Evolutionary conservation across 2,329 filamentous ascomycete species (phyloP).

Genomic region (Epichloe uncinata): DNA sequence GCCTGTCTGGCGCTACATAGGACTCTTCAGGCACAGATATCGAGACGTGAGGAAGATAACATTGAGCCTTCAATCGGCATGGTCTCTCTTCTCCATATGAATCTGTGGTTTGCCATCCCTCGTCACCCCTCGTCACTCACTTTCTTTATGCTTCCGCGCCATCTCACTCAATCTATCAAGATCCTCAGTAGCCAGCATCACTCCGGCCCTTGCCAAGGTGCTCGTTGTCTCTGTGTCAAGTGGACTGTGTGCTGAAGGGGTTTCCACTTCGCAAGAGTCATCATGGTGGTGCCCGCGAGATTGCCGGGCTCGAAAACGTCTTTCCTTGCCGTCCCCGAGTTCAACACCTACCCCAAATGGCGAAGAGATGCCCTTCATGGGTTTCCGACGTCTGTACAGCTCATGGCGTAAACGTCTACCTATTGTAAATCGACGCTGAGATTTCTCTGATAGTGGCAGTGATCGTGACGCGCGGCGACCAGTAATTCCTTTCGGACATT

Average conservation of each 20-base stretch:
- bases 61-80: background rate
- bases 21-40: background rate
- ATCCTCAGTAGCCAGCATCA: constrained; percentile 17
- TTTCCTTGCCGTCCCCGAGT: constrained; percentile 15
- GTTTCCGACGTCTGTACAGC: constrained; percentile 5
- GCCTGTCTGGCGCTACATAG: background rate
- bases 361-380: background rate
- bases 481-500: background rate
- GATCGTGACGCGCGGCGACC: constrained; percentile 3
- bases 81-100: background rate
- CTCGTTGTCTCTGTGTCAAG: constrained; percentile 10
- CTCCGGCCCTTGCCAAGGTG: constrained; percentile 15
- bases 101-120: background rate
- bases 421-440: background rate
- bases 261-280: constrained; percentile 11
- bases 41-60: background rate
- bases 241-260: constrained; percentile 10
- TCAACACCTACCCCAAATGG: background rate
- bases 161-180: constrained; percentile 19
- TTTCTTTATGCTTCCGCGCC: constrained; percentile 9
- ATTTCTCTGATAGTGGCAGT: constrained; percentile 1
- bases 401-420: background rate
- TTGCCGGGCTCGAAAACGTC: constrained; percentile 18
- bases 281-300: constrained; percentile 13
- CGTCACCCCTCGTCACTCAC: background rate